Conservation (phyloP, 345 rosid species). For the Eucalyptus cloeziana region DNA sequence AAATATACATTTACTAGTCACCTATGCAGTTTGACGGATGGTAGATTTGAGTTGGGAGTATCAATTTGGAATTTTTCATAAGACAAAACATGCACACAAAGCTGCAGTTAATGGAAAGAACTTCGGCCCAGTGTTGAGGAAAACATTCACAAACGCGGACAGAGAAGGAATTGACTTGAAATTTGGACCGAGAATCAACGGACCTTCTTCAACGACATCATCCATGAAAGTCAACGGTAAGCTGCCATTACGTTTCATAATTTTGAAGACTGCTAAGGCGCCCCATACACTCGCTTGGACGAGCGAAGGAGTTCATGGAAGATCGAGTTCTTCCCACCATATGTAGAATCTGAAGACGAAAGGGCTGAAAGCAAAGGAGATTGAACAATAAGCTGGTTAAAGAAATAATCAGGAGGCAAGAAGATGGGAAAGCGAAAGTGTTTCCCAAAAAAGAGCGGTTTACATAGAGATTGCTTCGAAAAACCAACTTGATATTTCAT, state of each 20-base stretch:
- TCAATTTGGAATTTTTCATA: neutral
- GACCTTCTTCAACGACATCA: neutral
- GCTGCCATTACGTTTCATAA: neutral
- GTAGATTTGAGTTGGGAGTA: neutral
- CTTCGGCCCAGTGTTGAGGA: neutral
- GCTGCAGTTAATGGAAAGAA: neutral
- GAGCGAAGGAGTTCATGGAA: neutral
- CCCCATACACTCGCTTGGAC: neutral
- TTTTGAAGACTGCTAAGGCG: too few relatives aligned
- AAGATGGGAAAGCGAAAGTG: neutral
- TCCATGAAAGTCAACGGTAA: neutral
- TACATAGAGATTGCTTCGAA: neutral
- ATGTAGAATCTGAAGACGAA: too few relatives aligned
- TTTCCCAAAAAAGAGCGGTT: neutral
- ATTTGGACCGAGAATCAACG: neutral
- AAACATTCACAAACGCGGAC: neutral
- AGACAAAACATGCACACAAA: neutral
- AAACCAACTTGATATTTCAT: neutral
- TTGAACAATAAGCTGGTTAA: neutral
- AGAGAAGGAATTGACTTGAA: neutral
- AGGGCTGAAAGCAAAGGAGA: too few relatives aligned
- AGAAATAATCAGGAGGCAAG: neutral
- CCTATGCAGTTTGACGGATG: neutral
- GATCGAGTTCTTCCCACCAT: neutral
- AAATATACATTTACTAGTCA: neutral